Evolutionary conservation across 2,329 filamentous ascomycete genomes (phyloP).

Genomic region (Arthrobotrys sinensis): DNA sequence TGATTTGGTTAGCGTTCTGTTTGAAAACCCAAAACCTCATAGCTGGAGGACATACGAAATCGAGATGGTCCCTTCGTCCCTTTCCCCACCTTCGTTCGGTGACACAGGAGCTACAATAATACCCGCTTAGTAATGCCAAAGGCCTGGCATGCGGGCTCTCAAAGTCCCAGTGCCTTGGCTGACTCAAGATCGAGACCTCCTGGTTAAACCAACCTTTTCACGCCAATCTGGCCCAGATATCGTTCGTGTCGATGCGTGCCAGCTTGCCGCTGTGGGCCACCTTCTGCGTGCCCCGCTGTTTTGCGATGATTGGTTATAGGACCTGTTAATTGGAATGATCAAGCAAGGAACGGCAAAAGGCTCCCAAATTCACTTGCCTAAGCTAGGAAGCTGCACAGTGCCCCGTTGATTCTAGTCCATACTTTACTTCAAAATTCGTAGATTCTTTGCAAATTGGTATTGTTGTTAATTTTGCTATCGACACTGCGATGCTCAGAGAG

Average conservation of each 20-base stretch:
- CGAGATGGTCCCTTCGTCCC: neutral
- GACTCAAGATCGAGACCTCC: constrained; percentile 7
- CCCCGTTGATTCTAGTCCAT: neutral
- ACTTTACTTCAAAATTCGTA: neutral
- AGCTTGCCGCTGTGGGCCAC: constrained; percentile 21
- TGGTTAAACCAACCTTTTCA: neutral
- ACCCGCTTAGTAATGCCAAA: constrained; percentile 6
- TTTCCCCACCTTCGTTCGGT: neutral
- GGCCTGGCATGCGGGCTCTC: constrained; percentile 1
- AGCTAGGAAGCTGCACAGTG: neutral
- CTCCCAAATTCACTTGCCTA: neutral
- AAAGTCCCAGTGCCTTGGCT: constrained; percentile 21
- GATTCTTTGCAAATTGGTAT: neutral
- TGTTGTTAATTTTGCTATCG: neutral
- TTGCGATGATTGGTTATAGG: constrained; percentile 8
- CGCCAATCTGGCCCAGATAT: neutral
- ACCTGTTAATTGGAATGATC: neutral
- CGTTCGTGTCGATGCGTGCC: constrained; percentile 16
- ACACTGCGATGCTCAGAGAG: neutral
- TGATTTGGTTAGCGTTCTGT: no score
- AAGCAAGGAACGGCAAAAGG: constrained; percentile 14
- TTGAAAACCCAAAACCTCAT: no score
- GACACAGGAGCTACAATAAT: constrained; percentile 1
- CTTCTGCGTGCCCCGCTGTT: constrained; percentile 7
- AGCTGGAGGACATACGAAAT: no score